phyloP scores from a whole-genome alignment of 2,329 filamentous ascomycete species.

The Nemania sp. region DNA sequence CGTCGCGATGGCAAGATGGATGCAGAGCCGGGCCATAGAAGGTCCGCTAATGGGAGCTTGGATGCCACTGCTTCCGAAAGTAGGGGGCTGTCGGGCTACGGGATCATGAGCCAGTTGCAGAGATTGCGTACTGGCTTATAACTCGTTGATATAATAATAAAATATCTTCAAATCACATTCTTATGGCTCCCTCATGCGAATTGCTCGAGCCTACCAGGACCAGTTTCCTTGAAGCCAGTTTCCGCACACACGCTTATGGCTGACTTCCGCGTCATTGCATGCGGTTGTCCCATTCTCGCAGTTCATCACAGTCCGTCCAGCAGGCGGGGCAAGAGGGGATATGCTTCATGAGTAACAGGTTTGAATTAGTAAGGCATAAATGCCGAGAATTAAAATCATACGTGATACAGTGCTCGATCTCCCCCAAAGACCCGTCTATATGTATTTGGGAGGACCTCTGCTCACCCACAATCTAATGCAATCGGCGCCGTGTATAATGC shows the following conservation, averaged over 20 bases:
- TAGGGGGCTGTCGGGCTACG: conserved; percentile 56
- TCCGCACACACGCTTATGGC: too few relatives aligned
- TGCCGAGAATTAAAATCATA: too few relatives aligned
- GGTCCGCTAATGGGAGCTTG: conserved; percentile 39
- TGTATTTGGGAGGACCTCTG: conserved; percentile 1
- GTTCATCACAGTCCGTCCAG: too few relatives aligned
- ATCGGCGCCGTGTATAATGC: conserved; percentile 17
- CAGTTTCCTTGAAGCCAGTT: too few relatives aligned
- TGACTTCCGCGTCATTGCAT: too few relatives aligned
- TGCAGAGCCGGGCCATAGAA: conserved; percentile 39
- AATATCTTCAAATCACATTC: not conserved
- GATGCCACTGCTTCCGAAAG: conserved; percentile 41
- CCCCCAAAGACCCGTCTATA: conserved; percentile 5
- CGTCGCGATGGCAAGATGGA: conserved; percentile 43
- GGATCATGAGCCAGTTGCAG: conserved; percentile 65
- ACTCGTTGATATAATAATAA: not conserved
- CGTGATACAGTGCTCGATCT: not conserved
- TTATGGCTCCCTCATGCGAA: not conserved
- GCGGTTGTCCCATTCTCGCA: too few relatives aligned
- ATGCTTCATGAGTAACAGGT: too few relatives aligned
- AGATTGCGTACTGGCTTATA: conserved; percentile 59
- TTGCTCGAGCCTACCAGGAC: too few relatives aligned
- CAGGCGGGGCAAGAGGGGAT: too few relatives aligned
- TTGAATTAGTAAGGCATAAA: too few relatives aligned
- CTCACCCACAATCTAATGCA: conserved; percentile 6